These are phyloP conservation scores for Paspalum vaginatum DNA, from an alignment of 176 grass and related monocot species.

Conservation along the genomic window DNA sequence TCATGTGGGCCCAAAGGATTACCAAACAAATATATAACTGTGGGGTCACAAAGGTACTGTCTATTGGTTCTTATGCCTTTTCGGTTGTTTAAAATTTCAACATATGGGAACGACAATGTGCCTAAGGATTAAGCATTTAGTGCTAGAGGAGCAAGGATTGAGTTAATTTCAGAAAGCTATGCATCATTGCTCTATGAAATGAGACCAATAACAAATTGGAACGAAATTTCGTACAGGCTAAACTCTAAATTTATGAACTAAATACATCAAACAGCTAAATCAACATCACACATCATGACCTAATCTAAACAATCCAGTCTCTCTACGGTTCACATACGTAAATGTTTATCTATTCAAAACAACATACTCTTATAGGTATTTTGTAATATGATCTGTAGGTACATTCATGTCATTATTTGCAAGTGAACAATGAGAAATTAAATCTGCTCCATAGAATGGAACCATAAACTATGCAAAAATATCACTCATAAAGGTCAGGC, in stretches of 20 bases:
- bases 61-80: background rate
- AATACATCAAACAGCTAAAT: constrained; percentile 12
- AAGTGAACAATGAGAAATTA: background rate
- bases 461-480: constrained; percentile 1
- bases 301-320: background rate
- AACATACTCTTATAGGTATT: background rate
- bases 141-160: constrained; percentile 16
- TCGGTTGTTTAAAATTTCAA: constrained; percentile 24
- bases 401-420: background rate
- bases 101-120: background rate
- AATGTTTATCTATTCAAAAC: background rate
- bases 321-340: constrained; percentile 10
- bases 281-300: background rate
- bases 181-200: background rate
- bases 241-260: constrained; percentile 1
- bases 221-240: background rate
- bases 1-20: background rate
- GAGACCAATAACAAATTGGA: background rate
- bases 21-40: background rate
- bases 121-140: background rate
- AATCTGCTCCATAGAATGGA: background rate
- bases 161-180: constrained; percentile 21
- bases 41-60: background rate
- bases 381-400: constrained; percentile 17
- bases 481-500: background rate